Conservation (phyloP, 108 stramenopile species). For the Cyclotella distinguenda region DNA sequence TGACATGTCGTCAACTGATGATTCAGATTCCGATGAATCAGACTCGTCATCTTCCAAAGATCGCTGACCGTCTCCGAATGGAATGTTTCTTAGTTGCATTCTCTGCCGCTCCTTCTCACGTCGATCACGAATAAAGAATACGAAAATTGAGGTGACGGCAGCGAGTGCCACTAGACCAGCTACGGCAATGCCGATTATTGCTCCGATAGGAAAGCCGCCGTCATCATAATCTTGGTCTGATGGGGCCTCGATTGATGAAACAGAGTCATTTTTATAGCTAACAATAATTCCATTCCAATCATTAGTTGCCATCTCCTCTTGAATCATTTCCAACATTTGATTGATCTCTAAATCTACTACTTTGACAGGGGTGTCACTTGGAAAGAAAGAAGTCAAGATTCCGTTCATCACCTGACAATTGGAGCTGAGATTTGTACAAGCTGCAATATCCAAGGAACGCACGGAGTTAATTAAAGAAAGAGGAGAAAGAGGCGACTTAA, state of each 20-base stretch:
- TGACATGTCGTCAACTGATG: constrained; percentile 21
- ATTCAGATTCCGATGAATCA: constrained; percentile 31
- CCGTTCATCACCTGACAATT: constrained; percentile 38
- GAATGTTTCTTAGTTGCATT: constrained; percentile 19
- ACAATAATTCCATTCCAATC: constrained; percentile 25
- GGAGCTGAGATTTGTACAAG: constrained; percentile 8
- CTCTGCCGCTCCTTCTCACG: constrained; percentile 22
- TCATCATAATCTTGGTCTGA: not conserved
- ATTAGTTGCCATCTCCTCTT: constrained; percentile 27
- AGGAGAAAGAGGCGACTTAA: not conserved
- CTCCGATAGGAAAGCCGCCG: constrained; percentile 28
- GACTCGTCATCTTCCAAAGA: constrained; percentile 22
- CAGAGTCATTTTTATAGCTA: constrained; percentile 18
- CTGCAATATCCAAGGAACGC: not conserved
- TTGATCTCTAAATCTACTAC: constrained; percentile 16
- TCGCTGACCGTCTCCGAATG: constrained; percentile 6
- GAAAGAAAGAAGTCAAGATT: constrained; percentile 34
- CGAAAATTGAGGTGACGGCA: not conserved
- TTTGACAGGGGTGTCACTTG: constrained; percentile 2
- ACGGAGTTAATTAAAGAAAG: not conserved
- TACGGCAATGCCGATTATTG: constrained; percentile 27
- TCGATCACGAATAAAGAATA: constrained; percentile 11
- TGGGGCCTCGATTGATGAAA: not conserved
- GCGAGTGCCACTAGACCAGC: constrained; percentile 16
- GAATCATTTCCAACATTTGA: constrained; percentile 22